phyloP scores from a whole-genome alignment of 2,329 filamentous ascomycete genomes.

The Hymenoscyphus occultus region DNA sequence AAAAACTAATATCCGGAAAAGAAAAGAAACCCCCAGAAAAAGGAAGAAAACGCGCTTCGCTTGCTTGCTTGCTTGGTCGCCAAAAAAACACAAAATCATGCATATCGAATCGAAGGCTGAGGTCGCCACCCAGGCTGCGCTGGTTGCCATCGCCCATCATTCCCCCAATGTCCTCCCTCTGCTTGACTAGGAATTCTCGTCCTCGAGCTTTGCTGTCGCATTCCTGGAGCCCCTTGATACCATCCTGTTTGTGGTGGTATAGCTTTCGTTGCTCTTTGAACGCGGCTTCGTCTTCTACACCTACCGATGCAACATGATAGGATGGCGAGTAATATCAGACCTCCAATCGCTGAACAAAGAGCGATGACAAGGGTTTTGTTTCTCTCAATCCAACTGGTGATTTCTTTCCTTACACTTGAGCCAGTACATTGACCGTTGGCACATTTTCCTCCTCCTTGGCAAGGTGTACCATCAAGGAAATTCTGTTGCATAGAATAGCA shows the following conservation, averaged over 20 bases:
- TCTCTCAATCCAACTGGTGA: conserved; percentile 70
- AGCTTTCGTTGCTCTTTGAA: conserved; percentile 11
- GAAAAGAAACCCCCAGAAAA: not conserved
- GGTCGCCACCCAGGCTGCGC: conserved; percentile 10
- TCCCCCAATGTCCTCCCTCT: conserved; percentile 7
- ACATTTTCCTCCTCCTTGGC: conserved; percentile 76
- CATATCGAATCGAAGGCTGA: conserved; percentile 14
- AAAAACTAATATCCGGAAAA: not conserved
- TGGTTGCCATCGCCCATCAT: conserved; percentile 14
- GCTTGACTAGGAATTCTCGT: conserved; percentile 8
- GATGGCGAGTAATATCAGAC: conserved; percentile 67
- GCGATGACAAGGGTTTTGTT: conserved; percentile 84
- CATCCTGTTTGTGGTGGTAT: conserved; percentile 19
- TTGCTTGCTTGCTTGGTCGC: not conserved
- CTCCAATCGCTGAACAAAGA: conserved; percentile 67
- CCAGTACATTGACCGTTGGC: conserved; percentile 75
- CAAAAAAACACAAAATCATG: not conserved
- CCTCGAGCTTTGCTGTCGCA: not conserved
- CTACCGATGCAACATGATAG: conserved; percentile 62
- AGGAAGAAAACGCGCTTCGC: not conserved
- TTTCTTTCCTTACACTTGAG: conserved; percentile 64
- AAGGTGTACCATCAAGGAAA: conserved; percentile 88
- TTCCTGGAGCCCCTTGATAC: conserved; percentile 2
- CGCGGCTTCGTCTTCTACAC: conserved; percentile 38
- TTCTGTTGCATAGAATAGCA: conserved; percentile 83